These are phyloP conservation scores for Picochlorum sp. DNA, from an alignment of 139 green algal species.

Conservation along the genomic window DNA sequence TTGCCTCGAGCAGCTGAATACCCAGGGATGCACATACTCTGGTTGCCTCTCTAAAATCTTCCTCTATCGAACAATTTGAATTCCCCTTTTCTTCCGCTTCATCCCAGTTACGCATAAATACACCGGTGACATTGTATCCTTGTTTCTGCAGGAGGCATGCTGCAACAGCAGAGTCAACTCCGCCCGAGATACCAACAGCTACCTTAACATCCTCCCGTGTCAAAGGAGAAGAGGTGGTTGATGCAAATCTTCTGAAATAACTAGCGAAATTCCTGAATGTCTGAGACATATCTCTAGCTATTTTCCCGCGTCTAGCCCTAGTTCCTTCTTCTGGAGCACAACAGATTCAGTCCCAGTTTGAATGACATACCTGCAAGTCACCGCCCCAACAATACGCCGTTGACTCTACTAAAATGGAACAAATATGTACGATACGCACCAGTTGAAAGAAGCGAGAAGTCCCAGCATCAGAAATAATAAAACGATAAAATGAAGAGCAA, in stretches of 20 bases:
- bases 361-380: slow-evolving; percentile 29
- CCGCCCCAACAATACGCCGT: not conserved
- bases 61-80: slow-evolving; percentile 35
- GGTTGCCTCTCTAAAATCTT: slow-evolving; percentile 23
- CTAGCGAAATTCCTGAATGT: not conserved
- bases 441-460: slow-evolving; percentile 38
- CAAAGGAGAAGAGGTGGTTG: not conserved
- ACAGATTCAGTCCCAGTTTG: slow-evolving; percentile 29
- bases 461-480: slow-evolving; percentile 33
- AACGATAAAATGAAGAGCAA: slow-evolving; percentile 32
- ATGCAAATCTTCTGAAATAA: not conserved
- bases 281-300: too few species aligned
- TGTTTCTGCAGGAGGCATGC: slow-evolving; percentile 45
- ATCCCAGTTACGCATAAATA: slow-evolving; percentile 84
- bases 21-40: slow-evolving; percentile 39
- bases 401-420: too few species aligned
- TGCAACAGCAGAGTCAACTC: slow-evolving; percentile 73
- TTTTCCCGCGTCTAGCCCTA: slow-evolving; percentile 11
- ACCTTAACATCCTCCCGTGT: slow-evolving; percentile 14
- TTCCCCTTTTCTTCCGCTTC: slow-evolving; percentile 58
- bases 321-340: slow-evolving; percentile 28
- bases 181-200: slow-evolving; percentile 65
- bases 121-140: slow-evolving; percentile 46
- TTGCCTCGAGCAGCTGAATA: slow-evolving; percentile 57
- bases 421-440: slow-evolving; percentile 10